Base-by-base conservation (phyloP, 768 basidiomycete species). In the Strobilomyces echinocephalus region DNA sequence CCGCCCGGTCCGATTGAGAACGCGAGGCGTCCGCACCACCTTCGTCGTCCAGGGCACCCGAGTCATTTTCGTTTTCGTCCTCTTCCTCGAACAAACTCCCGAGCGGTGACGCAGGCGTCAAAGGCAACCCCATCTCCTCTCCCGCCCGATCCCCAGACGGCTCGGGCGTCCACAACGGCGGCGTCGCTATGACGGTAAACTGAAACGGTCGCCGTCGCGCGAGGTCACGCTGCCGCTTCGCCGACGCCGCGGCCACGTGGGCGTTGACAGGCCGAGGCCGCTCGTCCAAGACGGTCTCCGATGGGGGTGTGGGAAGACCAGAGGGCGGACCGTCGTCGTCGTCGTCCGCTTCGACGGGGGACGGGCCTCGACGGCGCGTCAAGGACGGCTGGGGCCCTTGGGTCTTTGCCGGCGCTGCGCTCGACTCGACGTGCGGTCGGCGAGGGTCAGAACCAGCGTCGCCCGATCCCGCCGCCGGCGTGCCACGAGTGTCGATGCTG, bases 291-390 rank as follows among this genome's bases (percentile, higher is more conserved):
- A 21, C 45, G 0, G 9, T 33, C 10, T 55, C 57, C 2, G 44
- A 44, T 16, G 51, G 47, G 2, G 53, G 53, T 9, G 58, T 63
- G 12, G 53, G 50, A 15, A 55, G 53, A 50, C 47, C 11, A 1
- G 55, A 48, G 10, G 44, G 39, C 10, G 36, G 24, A 10, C 4
- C 45, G 20, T 20, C 46, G 2, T 53, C 42, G 15, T 56, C 44
- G 4, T 24, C 24, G 2, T 24, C 24, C 24, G 11, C 46, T n/a
- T 33, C 54, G 2, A 43, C 12, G 20, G 41, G 48, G 8, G 41
- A 18, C 20, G 26, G 16, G 11, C 26, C 51, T 33, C 7, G 44
- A 54, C 2, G 20, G 18, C 26, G 5, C 4, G 31, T 16, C n/a
- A n/a, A 3, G 16, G n/a, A 30, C 16, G 36, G 36, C n/a, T 15